Conservation (phyloP, 345 rosid species). For the Eucalyptus rudis region DNA sequence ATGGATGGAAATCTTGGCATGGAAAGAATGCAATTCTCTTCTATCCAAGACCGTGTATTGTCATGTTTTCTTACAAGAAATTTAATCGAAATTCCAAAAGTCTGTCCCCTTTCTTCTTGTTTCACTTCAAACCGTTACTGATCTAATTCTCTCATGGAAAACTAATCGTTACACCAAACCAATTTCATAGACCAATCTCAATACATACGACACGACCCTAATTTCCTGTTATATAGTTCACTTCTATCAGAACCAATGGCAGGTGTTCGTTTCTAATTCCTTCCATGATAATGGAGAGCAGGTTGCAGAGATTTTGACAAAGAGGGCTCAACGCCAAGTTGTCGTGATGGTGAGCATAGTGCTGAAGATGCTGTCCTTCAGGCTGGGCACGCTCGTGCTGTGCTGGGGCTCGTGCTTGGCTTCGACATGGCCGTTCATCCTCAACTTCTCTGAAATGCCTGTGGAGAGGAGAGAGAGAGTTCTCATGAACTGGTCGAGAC, state of each 20-base stretch:
- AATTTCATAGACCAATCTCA: not conserved
- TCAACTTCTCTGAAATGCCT: conserved; percentile 1
- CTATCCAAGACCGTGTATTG: not conserved
- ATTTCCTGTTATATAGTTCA: not conserved
- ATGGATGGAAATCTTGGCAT: not conserved
- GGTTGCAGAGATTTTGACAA: conserved; percentile 15
- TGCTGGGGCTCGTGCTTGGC: conserved; percentile 16
- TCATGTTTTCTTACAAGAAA: not conserved
- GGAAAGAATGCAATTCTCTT: not conserved
- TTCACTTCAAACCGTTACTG: not conserved
- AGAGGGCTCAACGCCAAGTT: not conserved
- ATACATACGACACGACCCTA: not conserved
- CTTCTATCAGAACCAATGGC: not conserved
- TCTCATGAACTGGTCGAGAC: conserved; percentile 6
- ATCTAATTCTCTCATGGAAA: not conserved
- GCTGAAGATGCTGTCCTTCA: conserved; percentile 5
- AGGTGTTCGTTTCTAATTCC: not conserved
- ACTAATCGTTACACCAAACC: not conserved
- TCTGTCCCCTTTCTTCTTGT: not conserved
- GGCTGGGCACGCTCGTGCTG: conserved; percentile 18
- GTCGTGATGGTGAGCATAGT: conserved; percentile 9
- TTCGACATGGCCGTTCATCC: conserved; percentile 11
- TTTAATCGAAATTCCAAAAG: not conserved
- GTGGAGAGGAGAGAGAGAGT: conserved; percentile 10
- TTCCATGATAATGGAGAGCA: not conserved